Evolutionary conservation across 2,329 filamentous ascomycete genomes (phyloP), one percentile per base, ranked within the genome.

Genomic region (Hypoxylon sp.): DNA sequence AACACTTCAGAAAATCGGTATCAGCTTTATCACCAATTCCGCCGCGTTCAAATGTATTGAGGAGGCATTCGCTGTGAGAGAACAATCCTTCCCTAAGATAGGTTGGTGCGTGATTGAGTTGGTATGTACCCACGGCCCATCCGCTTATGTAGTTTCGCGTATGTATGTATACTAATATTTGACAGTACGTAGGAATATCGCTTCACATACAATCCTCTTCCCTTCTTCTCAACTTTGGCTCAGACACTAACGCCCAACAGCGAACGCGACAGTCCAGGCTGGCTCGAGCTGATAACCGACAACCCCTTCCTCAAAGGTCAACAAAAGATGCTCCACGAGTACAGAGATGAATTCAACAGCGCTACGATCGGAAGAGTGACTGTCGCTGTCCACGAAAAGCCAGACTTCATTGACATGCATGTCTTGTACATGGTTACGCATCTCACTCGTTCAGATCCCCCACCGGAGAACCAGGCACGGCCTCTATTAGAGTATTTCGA

Each of bases 241-340:
- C 5, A 8, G 17, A 29, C 3, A 33, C 39, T 68, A 47, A 65
- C n/a, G 9, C 0, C 29, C 46, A 54, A 29, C 39, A 65, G 62
- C 39, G 13, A 26, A 1, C 62, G 17, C 3, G 9, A 58, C 11
- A 24, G 44, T 13, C 5, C 9, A 4, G 57, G 66, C 14, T 70
- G 63, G 67, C 3, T 3, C 3, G 52, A 54, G 10, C 64, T 70
- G 10, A 5, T 14, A 1, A 39, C 19, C 46, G 35, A 29, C 10
- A 67, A 70, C 22, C 52, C 55, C 2, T 56, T 70, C 39, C 2
- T 67, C 10, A 10, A 17, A 1, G 67, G 63, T 19, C 67, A 69
- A n/a, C 17, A 17, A 6, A 69, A 60, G 51, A 63, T 63, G 67
- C 67, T 64, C 11, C 3, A 6, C 1, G 67, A 67, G 37, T 61